Base-by-base conservation (phyloP, 345 rosid genomes). In the Kernera saxatilis region DNA sequence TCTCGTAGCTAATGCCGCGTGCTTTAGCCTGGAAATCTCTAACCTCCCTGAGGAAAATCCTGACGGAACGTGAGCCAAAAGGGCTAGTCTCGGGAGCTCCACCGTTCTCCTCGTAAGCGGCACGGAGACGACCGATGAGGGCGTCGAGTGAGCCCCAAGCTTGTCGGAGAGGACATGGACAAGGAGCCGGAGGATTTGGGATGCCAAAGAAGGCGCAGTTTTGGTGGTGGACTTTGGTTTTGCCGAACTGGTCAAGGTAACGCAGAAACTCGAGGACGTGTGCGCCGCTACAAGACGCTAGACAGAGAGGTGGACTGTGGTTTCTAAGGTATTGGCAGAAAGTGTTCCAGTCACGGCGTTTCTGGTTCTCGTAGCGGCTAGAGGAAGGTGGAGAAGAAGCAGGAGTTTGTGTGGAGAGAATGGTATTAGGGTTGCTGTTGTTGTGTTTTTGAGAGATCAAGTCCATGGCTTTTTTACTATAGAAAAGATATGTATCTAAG, bases 401-500 rank as follows among this genome's bases (percentile, higher is more conserved):
- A 11, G 83, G 62, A 18, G 81, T 18, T 27, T 41, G 64, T 22
- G 72, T 55, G 1, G 67, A 44, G 58, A n/a, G n/a, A n/a, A n/a
- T n/a, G n/a, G 44, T 12, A 40, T 60, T 71, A 61, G 61, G 69
- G 61, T 61, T 60, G 30, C 39, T 71, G 59, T 46, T 51, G n/a
- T n/a, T n/a, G n/a, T 61, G 60, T 51, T 19, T 61, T 65, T 56
- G 70, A 43, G 82, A 78, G 70, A 78, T 71, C 50, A 78, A 73
- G 22, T 83, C 86, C 86, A 83, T 83, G 11, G 29, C 29, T 58
- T 25, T n/a, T 27, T 15, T 50, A n/a, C n/a, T n/a, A n/a, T n/a
- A n/a, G n/a, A n/a, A n/a, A n/a, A n/a, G n/a, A n/a, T n/a, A n/a
- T n/a, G n/a, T n/a, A n/a, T n/a, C n/a, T n/a, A n/a, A n/a, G n/a